phyloP scores from a whole-genome alignment of 768 basidiomycete species.

The Rhodocollybia butyracea region DNA sequence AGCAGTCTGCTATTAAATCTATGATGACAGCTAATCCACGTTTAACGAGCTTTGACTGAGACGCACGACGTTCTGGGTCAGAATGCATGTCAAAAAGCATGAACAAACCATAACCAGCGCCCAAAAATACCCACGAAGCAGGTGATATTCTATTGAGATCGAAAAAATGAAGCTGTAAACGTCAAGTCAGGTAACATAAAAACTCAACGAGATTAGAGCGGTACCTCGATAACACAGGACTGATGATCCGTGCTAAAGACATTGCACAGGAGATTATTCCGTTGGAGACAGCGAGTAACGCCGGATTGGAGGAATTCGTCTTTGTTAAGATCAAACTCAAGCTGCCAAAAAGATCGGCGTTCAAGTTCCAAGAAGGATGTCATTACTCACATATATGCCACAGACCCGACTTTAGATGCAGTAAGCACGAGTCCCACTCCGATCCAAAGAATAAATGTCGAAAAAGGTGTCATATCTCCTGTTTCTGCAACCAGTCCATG shows the following conservation, averaged over 20 bases:
- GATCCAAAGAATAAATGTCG: slow-evolving; percentile 39
- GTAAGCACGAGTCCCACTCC: slow-evolving; percentile 41
- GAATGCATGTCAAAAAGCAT: not conserved
- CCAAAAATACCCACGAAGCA: slow-evolving; percentile 59
- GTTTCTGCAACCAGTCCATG: slow-evolving; percentile 6
- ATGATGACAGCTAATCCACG: too few relatives aligned
- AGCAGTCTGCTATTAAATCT: too few relatives aligned
- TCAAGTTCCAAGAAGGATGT: slow-evolving; percentile 14
- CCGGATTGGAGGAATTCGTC: slow-evolving; percentile 45
- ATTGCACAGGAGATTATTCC: slow-evolving; percentile 53
- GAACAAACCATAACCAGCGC: slow-evolving; percentile 28
- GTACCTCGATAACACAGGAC: slow-evolving; percentile 59
- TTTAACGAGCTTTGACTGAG: not conserved
- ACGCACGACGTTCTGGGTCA: not conserved
- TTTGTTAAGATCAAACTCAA: slow-evolving; percentile 61
- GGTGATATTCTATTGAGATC: slow-evolving; percentile 41
- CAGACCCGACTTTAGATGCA: slow-evolving; percentile 36
- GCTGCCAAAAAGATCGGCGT: slow-evolving; percentile 38
- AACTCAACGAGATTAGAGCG: not conserved
- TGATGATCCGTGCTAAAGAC: slow-evolving; percentile 54
- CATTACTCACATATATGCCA: slow-evolving; percentile 60
- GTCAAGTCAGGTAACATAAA: not conserved
- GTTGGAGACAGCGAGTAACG: slow-evolving; percentile 35
- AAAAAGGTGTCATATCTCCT: slow-evolving; percentile 13
- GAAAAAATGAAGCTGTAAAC: slow-evolving; percentile 51